Evolutionary conservation across 352 stramenopile genomes (phyloP), one percentile per base, ranked within the genome.

Genomic region (Globisporangium recalcitrans): DNA sequence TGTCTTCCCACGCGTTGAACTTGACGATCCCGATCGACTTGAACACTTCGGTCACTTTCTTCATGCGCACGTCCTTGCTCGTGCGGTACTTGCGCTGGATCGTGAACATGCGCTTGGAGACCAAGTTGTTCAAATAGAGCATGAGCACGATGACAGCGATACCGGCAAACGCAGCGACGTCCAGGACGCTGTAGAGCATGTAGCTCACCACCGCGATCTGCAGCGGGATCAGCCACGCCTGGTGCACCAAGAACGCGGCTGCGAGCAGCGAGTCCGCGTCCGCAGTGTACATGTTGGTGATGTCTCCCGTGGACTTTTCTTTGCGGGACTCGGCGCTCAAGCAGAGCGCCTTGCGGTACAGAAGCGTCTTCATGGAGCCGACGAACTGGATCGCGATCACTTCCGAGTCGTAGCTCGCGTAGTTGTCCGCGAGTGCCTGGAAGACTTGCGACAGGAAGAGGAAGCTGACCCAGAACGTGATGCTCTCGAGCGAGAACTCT

Each of bases 21-120:
- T 98, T 98, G 75, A 98, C 86, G 56, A 97, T 92, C 29, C 82
- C 78, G 62, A 98, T 97, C 11, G 75, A 73, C 42, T 71, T 85
- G 58, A 90, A 80, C 1, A 73, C 77, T 31, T 89, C 77, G 26
- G 74, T 76, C 3, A 89, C 61, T 46, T 58, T 55, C 52, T 58
- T 58, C 52, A 58, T 58, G 52, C 29, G 52, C 29, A 46, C 52
- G 27, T 58, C 52, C 32, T 58, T 58, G 29, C 52, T 58, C 11
- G 4, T 58, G 10, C 52, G 52, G 26, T 58, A 58, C 52, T 46
- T 58, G 52, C 52, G 32, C 32, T 58, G 32, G 52, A 46, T 40
- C 21, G 29, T 58, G 47, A 52, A 52, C 47, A 52, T 52, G 38
- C 38, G 63, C 47, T 73, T 74, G 10, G 76, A 73, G 16, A 83